Conservation (phyloP, 106 monocot genomes). For the Hemerocallis citrina region DNA sequence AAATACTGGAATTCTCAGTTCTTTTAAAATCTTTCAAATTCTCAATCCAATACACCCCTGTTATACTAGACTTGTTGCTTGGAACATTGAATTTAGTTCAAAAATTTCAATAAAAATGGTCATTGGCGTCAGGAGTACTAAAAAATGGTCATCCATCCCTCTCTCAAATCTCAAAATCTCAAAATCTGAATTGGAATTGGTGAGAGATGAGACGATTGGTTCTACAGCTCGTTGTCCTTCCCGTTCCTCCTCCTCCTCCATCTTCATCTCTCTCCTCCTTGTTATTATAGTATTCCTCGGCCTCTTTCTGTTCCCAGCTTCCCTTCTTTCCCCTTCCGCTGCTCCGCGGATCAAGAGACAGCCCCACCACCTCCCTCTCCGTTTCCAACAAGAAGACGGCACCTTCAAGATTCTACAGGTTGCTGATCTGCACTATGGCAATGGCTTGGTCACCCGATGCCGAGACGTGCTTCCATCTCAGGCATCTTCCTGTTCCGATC, state of each 20-base stretch:
- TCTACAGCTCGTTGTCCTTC: background rate
- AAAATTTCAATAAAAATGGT: too few relatives aligned
- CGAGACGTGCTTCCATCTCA: constrained; percentile 37
- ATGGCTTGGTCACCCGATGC: constrained; percentile 55
- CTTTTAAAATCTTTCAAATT: too few relatives aligned
- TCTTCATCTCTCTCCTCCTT: constrained; percentile 9
- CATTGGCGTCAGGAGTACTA: too few relatives aligned
- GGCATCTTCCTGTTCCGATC: constrained; percentile 51
- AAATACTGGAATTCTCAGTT: too few relatives aligned
- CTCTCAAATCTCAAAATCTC: too few relatives aligned
- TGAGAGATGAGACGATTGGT: too few relatives aligned
- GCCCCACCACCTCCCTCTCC: constrained; percentile 57
- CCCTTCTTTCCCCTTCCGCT: background rate
- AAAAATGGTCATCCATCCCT: too few relatives aligned
- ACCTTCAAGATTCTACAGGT: constrained; percentile 94
- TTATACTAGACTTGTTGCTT: too few relatives aligned
- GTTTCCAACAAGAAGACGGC: constrained; percentile 74
- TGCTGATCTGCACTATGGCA: constrained; percentile 87
- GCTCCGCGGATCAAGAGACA: constrained; percentile 37
- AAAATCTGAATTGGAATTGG: too few relatives aligned
- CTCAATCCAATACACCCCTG: too few relatives aligned
- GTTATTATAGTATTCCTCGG: background rate
- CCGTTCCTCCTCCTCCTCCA: background rate
- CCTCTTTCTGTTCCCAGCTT: constrained; percentile 2
- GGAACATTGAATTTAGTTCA: too few relatives aligned